phyloP scores from a whole-genome alignment of 257 asterid genomes.

The Capsicum pubescens region DNA sequence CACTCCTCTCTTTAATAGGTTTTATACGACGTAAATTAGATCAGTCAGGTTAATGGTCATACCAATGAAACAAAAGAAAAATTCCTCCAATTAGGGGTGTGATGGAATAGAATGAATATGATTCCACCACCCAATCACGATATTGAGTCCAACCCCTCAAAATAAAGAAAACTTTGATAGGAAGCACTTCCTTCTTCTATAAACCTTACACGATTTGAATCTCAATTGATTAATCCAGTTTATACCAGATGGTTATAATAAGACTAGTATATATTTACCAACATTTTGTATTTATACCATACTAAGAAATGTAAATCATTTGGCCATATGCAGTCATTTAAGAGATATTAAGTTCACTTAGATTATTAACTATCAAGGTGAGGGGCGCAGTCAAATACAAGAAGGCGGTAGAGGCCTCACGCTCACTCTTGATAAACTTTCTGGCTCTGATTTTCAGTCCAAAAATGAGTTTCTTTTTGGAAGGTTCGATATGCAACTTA shows the following conservation, averaged over 20 bases:
- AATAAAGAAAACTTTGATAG: too few relatives aligned
- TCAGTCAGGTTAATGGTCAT: too few relatives aligned
- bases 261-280: neutral
- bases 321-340: neutral
- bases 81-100: too few relatives aligned
- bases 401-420: neutral
- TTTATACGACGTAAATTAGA: too few relatives aligned
- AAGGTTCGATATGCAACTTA: conserved; percentile 15
- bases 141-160: too few relatives aligned
- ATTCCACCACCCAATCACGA: too few relatives aligned
- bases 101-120: too few relatives aligned
- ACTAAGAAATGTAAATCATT: neutral
- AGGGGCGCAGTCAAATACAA: conserved; percentile 19
- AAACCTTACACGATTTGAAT: too few relatives aligned
- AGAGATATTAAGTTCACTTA: neutral
- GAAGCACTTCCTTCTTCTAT: too few relatives aligned
- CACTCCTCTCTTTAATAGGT: neutral
- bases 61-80: too few relatives aligned
- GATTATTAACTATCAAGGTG: neutral
- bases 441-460: conserved; percentile 30
- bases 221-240: neutral
- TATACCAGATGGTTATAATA: neutral
- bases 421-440: conserved; percentile 18
- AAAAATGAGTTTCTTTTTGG: conserved; percentile 17
- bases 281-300: neutral